phyloP scores from a whole-genome alignment of 1,284 basidiomycete species.

The Hemileccinum hortonii region DNA sequence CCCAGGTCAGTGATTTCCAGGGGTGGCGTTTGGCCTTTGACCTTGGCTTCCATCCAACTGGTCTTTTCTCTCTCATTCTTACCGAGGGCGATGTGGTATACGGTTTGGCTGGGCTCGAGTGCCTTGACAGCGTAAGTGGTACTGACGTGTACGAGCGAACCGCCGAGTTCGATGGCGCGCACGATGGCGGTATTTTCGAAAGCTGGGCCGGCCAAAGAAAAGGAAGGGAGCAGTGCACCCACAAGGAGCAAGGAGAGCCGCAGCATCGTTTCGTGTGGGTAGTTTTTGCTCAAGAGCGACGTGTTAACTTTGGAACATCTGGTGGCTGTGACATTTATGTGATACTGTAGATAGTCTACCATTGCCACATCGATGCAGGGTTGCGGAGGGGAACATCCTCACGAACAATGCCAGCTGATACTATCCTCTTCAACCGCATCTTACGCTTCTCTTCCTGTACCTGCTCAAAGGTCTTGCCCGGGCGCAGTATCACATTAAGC shows the following conservation, averaged over 20 bases:
- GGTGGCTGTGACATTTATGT: slow-evolving; percentile 18
- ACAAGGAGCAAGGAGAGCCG: slow-evolving; percentile 41
- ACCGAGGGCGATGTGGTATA: slow-evolving; percentile 72
- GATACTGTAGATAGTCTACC: slow-evolving; percentile 51
- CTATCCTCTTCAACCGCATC: slow-evolving; percentile 72
- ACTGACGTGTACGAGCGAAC: slow-evolving; percentile 79
- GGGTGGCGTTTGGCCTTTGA: slow-evolving; percentile 67
- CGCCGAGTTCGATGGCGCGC: slow-evolving; percentile 84
- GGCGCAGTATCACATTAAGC: slow-evolving; percentile 77
- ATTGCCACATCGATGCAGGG: slow-evolving; percentile 74
- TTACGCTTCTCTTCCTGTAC: slow-evolving; percentile 61
- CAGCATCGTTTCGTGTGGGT: slow-evolving; percentile 36
- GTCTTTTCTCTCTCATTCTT: slow-evolving; percentile 64
- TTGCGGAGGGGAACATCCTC: slow-evolving; percentile 82
- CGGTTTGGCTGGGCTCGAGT: slow-evolving; percentile 56
- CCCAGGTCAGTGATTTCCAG: slow-evolving; percentile 55
- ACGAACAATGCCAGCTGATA: slow-evolving; percentile 74
- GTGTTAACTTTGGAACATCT: slow-evolving; percentile 12
- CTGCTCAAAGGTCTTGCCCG: slow-evolving; percentile 81
- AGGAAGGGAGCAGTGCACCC: slow-evolving; percentile 30
- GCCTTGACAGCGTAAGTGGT: slow-evolving; percentile 86
- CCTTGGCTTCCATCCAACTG: slow-evolving; percentile 76
- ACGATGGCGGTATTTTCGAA: slow-evolving; percentile 88
- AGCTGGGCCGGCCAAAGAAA: slow-evolving; percentile 43
- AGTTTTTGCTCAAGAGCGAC: slow-evolving; percentile 17